These are phyloP conservation scores for Fusarium robinianum DNA, from an alignment of 2,329 filamentous ascomycete genomes.

Conservation along the genomic window DNA sequence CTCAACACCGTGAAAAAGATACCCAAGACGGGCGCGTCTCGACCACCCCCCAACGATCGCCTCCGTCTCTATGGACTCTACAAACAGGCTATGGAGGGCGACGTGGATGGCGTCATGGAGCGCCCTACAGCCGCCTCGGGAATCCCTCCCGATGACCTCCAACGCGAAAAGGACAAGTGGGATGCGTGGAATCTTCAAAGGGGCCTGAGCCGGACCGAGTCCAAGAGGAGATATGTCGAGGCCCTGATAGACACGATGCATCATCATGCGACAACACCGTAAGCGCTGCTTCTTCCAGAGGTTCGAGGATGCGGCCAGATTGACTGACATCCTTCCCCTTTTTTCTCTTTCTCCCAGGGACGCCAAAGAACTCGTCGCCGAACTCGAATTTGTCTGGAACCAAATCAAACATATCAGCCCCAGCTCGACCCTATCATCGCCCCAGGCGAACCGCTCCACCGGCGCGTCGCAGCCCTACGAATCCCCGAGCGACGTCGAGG, in stretches of 20 bases:
- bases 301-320: neutral
- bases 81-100: slow-evolving; percentile 98
- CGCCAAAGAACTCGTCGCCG: slow-evolving; percentile 82
- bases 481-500: slow-evolving; percentile 54
- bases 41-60: slow-evolving; percentile 83
- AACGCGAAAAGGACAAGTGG: slow-evolving; percentile 72
- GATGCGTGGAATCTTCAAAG: slow-evolving; percentile 94
- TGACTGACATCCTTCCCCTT: slow-evolving; percentile 28
- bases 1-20: slow-evolving; percentile 99
- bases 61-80: slow-evolving; percentile 96
- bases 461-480: slow-evolving; percentile 49
- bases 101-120: slow-evolving; percentile 93
- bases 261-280: slow-evolving; percentile 85
- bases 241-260: slow-evolving; percentile 97
- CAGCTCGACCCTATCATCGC: slow-evolving; percentile 62
- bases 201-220: slow-evolving; percentile 83
- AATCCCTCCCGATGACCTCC: slow-evolving; percentile 57
- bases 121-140: slow-evolving; percentile 63
- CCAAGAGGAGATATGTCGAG: slow-evolving; percentile 91
- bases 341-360: slow-evolving; percentile 65
- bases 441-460: slow-evolving; percentile 48
- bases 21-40: slow-evolving; percentile 85
- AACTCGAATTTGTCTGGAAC: slow-evolving; percentile 99
- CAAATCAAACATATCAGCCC: slow-evolving; percentile 89
- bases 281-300: slow-evolving; percentile 40